Evolutionary conservation across 2,329 filamentous ascomycete species (phyloP).

Genomic region (Microthyrium microscopicum): DNA sequence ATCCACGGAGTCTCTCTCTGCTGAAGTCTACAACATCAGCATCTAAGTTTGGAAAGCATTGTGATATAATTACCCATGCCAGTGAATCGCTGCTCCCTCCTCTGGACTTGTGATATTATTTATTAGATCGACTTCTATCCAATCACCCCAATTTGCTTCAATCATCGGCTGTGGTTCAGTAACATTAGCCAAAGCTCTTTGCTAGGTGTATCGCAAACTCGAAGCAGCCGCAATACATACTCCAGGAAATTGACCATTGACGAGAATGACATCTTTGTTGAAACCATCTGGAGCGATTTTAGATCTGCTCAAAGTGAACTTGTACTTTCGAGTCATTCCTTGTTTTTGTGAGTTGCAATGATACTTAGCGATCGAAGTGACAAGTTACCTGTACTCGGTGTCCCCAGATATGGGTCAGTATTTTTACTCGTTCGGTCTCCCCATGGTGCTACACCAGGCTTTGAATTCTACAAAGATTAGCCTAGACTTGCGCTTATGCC

Average conservation of each 20-base stretch:
- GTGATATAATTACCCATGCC: slow-evolving; percentile 6
- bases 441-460: no score
- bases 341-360: no score
- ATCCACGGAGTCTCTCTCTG: slow-evolving; percentile 19
- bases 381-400: no score
- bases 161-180: slow-evolving; percentile 18
- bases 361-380: no score
- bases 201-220: no score
- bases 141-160: slow-evolving; percentile 22
- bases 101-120: slow-evolving; percentile 12
- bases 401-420: no score
- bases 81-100: slow-evolving; percentile 20
- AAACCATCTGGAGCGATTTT: background rate
- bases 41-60: no score
- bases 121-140: slow-evolving; percentile 10
- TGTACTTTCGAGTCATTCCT: background rate
- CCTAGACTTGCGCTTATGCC: no score
- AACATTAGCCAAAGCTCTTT: no score
- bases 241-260: slow-evolving; percentile 1
- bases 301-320: background rate
- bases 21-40: slow-evolving; percentile 16
- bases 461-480: no score
- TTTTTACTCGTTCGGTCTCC: no score
- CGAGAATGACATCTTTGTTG: slow-evolving; percentile 1
- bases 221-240: no score